Percentiles rank a stretch among this genome's conserved stretches.
phyloP scores from a whole-genome alignment of 2,329 filamentous ascomycete species.

The Verticillium zaregamsianum region DNA sequence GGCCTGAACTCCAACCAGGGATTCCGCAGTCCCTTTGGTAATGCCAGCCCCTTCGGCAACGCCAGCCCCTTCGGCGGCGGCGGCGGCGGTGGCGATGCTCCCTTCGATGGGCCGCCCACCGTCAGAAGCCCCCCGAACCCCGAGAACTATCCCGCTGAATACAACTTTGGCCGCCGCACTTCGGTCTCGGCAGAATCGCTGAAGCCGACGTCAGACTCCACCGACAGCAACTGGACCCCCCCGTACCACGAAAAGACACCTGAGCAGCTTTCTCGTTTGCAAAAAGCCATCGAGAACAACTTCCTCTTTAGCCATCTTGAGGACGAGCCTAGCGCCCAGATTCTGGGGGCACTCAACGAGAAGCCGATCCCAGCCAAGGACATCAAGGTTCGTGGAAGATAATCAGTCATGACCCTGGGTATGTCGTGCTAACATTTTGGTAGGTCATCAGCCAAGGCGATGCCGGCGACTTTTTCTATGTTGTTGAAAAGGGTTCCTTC shows the following conservation, averaged over 20 bases:
- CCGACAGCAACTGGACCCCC: conserved; percentile 82
- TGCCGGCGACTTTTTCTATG: conserved; percentile 95
- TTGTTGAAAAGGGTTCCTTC: conserved; percentile 87
- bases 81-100: conserved; percentile 30
- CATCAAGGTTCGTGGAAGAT: conserved; percentile 52
- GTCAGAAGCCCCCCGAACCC: conserved; percentile 47
- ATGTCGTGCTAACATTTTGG: conserved; percentile 18
- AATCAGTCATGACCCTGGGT: neutral
- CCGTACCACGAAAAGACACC: conserved; percentile 78
- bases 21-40: conserved; percentile 50
- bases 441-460: conserved; percentile 95
- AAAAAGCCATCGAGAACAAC: conserved; percentile 78
- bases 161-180: conserved; percentile 88
- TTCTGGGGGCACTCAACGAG: conserved; percentile 86
- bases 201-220: conserved; percentile 77
- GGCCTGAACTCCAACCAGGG: conserved; percentile 33
- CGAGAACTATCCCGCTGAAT: conserved; percentile 82
- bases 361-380: conserved; percentile 93
- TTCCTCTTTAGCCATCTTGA: conserved; percentile 94
- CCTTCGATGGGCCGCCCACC: conserved; percentile 40
- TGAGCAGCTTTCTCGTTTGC: conserved; percentile 77
- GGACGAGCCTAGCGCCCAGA: conserved; percentile 83
- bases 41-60: conserved; percentile 16
- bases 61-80: conserved; percentile 1
- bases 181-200: conserved; percentile 96